phyloP scores from a whole-genome alignment of 208 protist genomes.

The Crithidia bombi region DNA sequence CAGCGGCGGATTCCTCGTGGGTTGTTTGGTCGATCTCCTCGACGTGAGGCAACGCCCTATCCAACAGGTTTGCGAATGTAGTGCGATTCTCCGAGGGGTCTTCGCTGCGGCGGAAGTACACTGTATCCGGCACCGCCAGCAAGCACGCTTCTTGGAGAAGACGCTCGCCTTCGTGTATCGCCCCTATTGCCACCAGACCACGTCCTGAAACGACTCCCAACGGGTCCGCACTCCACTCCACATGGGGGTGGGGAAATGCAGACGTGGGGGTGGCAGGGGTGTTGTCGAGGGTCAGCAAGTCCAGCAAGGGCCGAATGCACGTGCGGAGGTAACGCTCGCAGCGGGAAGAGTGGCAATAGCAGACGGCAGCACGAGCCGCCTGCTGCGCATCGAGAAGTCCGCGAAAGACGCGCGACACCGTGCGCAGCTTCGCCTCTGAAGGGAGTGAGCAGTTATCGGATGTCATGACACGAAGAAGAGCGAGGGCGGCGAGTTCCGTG shows the following conservation, averaged over 20 bases:
- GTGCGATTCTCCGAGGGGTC: neutral
- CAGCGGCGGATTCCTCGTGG: neutral
- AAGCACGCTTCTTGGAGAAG: slow-evolving; percentile 38
- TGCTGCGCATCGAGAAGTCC: slow-evolving; percentile 11
- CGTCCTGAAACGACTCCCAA: slow-evolving; percentile 38
- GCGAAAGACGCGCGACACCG: neutral
- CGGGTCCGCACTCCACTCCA: slow-evolving; percentile 38
- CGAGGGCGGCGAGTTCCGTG: slow-evolving; percentile 1
- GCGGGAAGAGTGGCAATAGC: neutral
- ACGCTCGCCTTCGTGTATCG: slow-evolving; percentile 44
- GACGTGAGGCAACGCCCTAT: neutral
- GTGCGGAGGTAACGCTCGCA: neutral
- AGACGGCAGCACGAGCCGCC: neutral
- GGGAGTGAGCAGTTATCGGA: neutral
- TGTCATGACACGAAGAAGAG: neutral
- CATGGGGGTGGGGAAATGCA: slow-evolving; percentile 31
- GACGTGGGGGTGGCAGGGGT: too few relatives aligned
- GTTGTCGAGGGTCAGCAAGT: neutral
- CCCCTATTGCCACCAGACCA: slow-evolving; percentile 41
- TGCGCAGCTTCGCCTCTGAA: neutral
- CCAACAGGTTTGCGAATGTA: neutral
- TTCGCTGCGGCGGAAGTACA: neutral
- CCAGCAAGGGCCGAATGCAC: neutral
- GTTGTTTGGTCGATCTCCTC: neutral
- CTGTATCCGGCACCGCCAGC: neutral